Evolutionary conservation across 345 rosid genomes (phyloP).

Genomic region (Sapria himalayana): DNA sequence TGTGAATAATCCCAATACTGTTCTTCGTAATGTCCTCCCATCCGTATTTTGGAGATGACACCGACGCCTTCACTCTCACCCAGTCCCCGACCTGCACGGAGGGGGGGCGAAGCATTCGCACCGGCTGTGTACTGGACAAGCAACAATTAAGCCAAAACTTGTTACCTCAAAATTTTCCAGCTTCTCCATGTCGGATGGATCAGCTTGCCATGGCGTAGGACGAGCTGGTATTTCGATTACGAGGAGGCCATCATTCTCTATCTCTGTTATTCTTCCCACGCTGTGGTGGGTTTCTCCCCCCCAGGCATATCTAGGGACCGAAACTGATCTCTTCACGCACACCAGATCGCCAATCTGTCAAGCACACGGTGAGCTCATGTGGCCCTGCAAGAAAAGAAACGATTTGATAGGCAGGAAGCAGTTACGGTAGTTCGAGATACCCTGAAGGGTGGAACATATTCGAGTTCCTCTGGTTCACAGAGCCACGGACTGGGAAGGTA

Average conservation of each 20-base stretch:
- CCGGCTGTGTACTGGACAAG: too few relatives aligned
- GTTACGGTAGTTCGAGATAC: too few relatives aligned
- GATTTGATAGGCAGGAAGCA: too few relatives aligned
- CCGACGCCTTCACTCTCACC: constrained; percentile 88
- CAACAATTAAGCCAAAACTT: too few relatives aligned
- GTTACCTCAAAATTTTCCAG: constrained; percentile 86
- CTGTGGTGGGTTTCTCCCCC: constrained; percentile 99
- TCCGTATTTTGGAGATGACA: constrained; percentile 88
- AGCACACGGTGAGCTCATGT: too few relatives aligned
- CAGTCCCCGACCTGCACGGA: constrained; percentile 98
- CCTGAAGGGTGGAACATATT: constrained; percentile 71
- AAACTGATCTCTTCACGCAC: constrained; percentile 93
- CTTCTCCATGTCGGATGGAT: constrained; percentile 98
- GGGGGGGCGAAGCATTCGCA: too few relatives aligned
- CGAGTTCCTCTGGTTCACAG: constrained; percentile 98
- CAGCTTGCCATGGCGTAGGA: constrained; percentile 86
- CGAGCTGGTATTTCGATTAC: constrained; percentile 85
- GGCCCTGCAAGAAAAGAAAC: too few relatives aligned
- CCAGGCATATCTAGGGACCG: constrained; percentile 98
- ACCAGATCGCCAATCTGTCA: constrained; percentile 77
- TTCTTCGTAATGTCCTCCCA: constrained; percentile 81
- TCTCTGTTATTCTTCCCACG: constrained; percentile 77
- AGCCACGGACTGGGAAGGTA: constrained; percentile 83
- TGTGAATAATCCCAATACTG: constrained; percentile 75
- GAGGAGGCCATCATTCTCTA: constrained; percentile 90